These are phyloP conservation scores for Collybiopsis confluens DNA, from an alignment of 768 basidiomycete genomes.

Conservation along the genomic window DNA sequence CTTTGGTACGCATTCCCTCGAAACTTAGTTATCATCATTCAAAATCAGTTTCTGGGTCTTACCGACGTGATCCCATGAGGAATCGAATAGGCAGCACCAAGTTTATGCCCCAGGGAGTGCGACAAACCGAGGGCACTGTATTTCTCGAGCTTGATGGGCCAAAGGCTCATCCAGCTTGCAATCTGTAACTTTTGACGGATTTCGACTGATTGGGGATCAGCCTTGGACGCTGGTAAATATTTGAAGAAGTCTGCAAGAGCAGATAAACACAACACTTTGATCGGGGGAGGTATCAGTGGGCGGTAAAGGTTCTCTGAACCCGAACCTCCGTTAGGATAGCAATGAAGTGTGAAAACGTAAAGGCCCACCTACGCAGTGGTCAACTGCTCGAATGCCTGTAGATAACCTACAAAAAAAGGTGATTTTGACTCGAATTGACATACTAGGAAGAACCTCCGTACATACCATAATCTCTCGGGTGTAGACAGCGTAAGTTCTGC, in stretches of 20 bases:
- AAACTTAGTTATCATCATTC: background rate
- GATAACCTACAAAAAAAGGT: slow-evolving; percentile 56
- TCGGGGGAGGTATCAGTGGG: slow-evolving; percentile 46
- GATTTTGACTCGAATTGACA: slow-evolving; percentile 8
- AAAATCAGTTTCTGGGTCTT: slow-evolving; percentile 20
- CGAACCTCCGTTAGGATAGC: background rate
- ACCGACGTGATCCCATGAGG: slow-evolving; percentile 86
- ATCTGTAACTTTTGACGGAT: slow-evolving; percentile 65
- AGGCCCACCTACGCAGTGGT: slow-evolving; percentile 68
- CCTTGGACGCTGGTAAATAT: slow-evolving; percentile 64
- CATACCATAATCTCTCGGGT: slow-evolving; percentile 70
- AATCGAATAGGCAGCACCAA: slow-evolving; percentile 70
- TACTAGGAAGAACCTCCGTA: slow-evolving; percentile 10
- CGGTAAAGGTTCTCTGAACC: slow-evolving; percentile 61
- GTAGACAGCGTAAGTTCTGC: slow-evolving; percentile 70
- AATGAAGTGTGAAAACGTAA: background rate
- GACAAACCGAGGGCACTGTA: slow-evolving; percentile 73
- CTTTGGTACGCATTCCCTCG: slow-evolving; percentile 30
- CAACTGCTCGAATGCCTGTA: slow-evolving; percentile 73
- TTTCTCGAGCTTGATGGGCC: slow-evolving; percentile 57
- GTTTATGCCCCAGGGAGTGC: slow-evolving; percentile 69
- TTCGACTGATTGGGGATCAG: slow-evolving; percentile 50
- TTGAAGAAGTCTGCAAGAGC: slow-evolving; percentile 71
- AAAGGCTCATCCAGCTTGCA: slow-evolving; percentile 79
- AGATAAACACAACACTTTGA: slow-evolving; percentile 61